These are phyloP conservation scores for Capsicum chinense DNA, from an alignment of 257 asterid genomes.

Conservation along the genomic window DNA sequence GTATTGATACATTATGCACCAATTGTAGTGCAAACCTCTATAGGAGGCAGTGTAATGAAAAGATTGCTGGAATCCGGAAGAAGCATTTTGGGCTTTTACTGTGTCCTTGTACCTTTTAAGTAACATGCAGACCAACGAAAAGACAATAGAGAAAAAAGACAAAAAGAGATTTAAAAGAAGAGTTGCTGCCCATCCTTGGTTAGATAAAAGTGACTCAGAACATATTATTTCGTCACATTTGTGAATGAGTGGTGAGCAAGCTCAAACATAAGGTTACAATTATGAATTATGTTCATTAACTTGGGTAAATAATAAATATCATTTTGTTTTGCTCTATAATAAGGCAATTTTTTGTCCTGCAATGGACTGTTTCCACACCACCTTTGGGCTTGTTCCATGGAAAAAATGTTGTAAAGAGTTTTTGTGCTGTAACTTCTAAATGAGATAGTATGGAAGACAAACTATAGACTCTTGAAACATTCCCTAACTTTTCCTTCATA, in stretches of 20 bases:
- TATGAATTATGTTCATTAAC: background rate
- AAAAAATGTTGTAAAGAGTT: background rate
- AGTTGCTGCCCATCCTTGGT: background rate
- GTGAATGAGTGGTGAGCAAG: conserved; percentile 21
- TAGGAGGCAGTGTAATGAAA: background rate
- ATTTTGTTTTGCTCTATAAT: background rate
- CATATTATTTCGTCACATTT: background rate
- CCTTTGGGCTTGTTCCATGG: background rate
- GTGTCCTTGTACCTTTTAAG: background rate
- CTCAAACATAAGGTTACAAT: background rate
- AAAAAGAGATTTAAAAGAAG: background rate
- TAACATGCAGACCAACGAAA: background rate
- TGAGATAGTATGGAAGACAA: background rate
- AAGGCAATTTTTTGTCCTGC: background rate
- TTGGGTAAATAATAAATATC: background rate
- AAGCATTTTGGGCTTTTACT: background rate
- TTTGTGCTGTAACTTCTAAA: background rate
- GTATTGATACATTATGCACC: background rate
- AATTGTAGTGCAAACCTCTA: conserved; percentile 12
- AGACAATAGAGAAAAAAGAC: background rate
- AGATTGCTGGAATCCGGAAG: conserved; percentile 16
- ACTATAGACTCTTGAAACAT: background rate
- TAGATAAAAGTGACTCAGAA: background rate
- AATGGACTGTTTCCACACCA: background rate
- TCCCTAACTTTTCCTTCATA: background rate